Evolutionary conservation across 257 asterid species (phyloP).

Genomic region (Solanum raphanifolium): DNA sequence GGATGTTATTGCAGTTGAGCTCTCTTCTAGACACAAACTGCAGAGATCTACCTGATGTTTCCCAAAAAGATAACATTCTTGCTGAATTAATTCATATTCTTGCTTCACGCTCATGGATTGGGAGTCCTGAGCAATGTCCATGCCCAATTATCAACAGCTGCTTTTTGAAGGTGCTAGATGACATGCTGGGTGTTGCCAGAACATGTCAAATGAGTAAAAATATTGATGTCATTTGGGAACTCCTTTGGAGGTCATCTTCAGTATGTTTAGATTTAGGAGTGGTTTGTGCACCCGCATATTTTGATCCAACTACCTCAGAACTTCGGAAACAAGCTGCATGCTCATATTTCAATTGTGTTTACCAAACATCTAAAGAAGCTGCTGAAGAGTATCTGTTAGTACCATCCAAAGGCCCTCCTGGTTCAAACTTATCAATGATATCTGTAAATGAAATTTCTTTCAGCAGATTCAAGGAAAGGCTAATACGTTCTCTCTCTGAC

Average conservation of each 20-base stretch:
- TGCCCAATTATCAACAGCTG: constrained; percentile 71
- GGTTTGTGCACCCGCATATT: constrained; percentile 29
- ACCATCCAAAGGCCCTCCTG: constrained; percentile 20
- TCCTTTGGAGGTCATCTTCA: constrained; percentile 63
- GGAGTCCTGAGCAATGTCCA: constrained; percentile 49
- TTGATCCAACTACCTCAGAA: constrained; percentile 74
- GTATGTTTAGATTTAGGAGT: constrained; percentile 54
- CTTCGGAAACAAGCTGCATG: constrained; percentile 84
- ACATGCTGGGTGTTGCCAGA: constrained; percentile 73
- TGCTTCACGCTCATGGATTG: constrained; percentile 60
- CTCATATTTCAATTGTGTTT: constrained; percentile 75
- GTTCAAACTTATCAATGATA: constrained; percentile 22
- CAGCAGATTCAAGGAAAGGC: constrained; percentile 43
- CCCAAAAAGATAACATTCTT: constrained; percentile 50
- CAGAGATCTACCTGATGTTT: constrained; percentile 57
- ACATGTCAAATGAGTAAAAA: constrained; percentile 42
- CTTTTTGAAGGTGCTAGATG: constrained; percentile 53
- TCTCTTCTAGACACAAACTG: constrained; percentile 72
- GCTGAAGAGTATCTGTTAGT: constrained; percentile 36
- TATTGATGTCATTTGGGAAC: constrained; percentile 46
- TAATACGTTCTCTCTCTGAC: constrained; percentile 54
- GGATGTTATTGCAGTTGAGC: constrained; percentile 74
- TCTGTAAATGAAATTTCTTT: constrained; percentile 30
- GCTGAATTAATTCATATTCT: constrained; percentile 44
- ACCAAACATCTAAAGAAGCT: constrained; percentile 43